A percentile compares a stretch with the other conserved stretches of the same genome.
Evolutionary conservation across 2,329 filamentous ascomycete species (phyloP).

Genomic region (Aschersonia sp.): DNA sequence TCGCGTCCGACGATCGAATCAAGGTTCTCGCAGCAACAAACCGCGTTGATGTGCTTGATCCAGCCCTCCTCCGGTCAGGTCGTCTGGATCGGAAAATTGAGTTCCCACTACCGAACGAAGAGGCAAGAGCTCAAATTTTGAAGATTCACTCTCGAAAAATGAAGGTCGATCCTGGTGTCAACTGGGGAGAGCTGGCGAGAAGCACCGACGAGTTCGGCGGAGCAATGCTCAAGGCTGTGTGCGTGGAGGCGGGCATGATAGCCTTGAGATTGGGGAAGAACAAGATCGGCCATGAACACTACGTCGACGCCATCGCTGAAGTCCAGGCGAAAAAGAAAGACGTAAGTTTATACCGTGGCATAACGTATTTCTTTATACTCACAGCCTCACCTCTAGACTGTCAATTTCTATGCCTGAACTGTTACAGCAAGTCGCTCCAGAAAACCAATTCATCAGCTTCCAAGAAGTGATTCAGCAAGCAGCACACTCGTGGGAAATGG

Average conservation of each 20-base stretch:
- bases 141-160: constrained; percentile 98
- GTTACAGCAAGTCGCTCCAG: not conserved
- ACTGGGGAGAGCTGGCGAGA: constrained; percentile 89
- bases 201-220: constrained; percentile 98
- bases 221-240: constrained; percentile 95
- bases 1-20: constrained; percentile 91
- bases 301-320: constrained; percentile 94
- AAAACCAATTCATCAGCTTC: no score
- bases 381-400: constrained; percentile 24
- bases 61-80: constrained; percentile 78
- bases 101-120: constrained; percentile 95
- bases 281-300: constrained; percentile 97
- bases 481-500: no score
- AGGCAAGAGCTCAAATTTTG: constrained; percentile 90
- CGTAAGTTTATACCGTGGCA: constrained; percentile 24
- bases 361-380: not conserved
- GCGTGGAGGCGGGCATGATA: constrained; percentile 98
- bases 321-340: constrained; percentile 96
- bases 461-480: no score
- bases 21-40: constrained; percentile 94
- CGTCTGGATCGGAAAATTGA: constrained; percentile 96
- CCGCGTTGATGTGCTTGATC: constrained; percentile 85
- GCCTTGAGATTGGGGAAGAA: constrained; percentile 84
- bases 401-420: constrained; percentile 38
- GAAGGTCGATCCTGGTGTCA: constrained; percentile 84